Conservation (phyloP, 139 green algal genomes). For the Micractinium sp. region DNA sequence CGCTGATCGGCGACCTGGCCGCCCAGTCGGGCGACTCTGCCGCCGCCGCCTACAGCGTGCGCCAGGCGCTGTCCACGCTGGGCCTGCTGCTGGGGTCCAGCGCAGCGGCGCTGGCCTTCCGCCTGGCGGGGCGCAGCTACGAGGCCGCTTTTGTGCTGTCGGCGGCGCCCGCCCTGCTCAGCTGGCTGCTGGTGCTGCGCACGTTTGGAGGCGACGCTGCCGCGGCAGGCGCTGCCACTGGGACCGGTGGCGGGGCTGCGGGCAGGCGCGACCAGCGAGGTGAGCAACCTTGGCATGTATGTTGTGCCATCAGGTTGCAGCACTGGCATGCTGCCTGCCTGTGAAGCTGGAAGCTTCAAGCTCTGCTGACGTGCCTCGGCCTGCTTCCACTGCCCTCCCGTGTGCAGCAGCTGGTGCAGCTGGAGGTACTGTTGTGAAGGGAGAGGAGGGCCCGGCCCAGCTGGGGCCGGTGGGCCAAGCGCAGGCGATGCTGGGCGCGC, state of each 20-base stretch:
- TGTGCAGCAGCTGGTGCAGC: background rate
- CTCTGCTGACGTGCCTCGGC: too few species aligned
- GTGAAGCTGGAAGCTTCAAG: too few species aligned
- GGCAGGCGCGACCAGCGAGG: background rate
- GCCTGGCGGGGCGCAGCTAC: constrained; percentile 70
- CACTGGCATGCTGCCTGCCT: too few species aligned
- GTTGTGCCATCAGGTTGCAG: too few species aligned
- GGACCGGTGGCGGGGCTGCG: background rate
- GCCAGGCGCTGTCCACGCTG: constrained; percentile 73
- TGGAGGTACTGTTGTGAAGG: background rate
- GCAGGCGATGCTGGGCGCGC: constrained; percentile 54
- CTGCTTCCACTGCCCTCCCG: background rate
- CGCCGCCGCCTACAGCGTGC: constrained; percentile 77
- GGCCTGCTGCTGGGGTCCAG: constrained; percentile 75
- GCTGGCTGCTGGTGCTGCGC: constrained; percentile 54
- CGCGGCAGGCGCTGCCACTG: background rate
- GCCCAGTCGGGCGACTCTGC: constrained; percentile 71
- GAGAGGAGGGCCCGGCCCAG: background rate
- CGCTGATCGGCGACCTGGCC: constrained; percentile 84
- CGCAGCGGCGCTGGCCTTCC: constrained; percentile 60
- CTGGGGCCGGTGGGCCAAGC: constrained; percentile 33
- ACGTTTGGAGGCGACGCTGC: constrained; percentile 8
- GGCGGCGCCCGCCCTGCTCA: constrained; percentile 58
- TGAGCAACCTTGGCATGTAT: too few species aligned
- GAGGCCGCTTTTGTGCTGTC: constrained; percentile 77